Evolutionary conservation across 2,329 filamentous ascomycete genomes (phyloP), one percentile per base, ranked within the genome.

Genomic region (Cytospora piceicola): DNA sequence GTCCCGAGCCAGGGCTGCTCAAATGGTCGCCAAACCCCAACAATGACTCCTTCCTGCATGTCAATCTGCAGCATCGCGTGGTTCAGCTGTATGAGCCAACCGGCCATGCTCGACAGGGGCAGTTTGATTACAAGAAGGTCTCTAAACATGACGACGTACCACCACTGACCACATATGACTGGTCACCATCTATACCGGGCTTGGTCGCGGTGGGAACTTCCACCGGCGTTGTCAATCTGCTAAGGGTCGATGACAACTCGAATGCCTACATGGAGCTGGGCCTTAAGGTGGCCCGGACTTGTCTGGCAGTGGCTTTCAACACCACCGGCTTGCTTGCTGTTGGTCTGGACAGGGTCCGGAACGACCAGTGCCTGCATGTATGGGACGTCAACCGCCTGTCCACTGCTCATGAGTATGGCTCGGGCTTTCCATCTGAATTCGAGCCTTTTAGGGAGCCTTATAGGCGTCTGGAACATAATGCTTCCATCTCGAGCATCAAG

Each of bases 291-390:
- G 86, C 90, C 62, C 85, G 92, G 54, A 90, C 90, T 53, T 94
- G 91, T 72, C 92, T 94, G 72, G 90, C 91, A 0, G 90, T 95
- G 51, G 89, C 91, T 4, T 93, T 95, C 78, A 94, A 88, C 73
- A 88, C 86, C 4, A 83, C 82, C 6, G 89, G 90, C 22, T 82
- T 91, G 64, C 80, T 96, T 60, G 92, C 92, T 12, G 91, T 93
- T 32, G 92, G 91, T 1, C 81, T 95, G 60, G 92, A 95, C 72
- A 85, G 91, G 71, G 91, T 94, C 29, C 86, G 92, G 36, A 93
- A 92, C 76, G 92, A 95, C 73, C 87, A 90, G 69, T 93, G 90
- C 71, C 82, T 96, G 58, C 92, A 94, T 72, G 89, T 95, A 34
- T 95, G 91, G 85, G 91, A 96, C 75, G 83, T 93, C 63, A 89